Conservation (phyloP, 306 rosid genomes). For the Arachis stenosperma region DNA sequence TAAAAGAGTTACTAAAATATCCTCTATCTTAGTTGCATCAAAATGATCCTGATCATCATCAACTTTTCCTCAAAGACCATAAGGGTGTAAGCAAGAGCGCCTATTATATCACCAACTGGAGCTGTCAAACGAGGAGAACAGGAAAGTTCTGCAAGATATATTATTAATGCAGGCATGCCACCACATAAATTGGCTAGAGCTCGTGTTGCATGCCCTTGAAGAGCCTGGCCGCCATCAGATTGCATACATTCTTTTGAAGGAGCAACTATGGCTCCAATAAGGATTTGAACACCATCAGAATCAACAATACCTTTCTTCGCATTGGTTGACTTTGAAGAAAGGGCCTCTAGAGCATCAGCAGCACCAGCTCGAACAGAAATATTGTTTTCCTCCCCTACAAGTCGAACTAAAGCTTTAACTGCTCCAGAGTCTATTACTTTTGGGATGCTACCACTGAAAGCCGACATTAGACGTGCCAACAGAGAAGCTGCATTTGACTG, state of each 20-base stretch:
- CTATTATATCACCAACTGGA: constrained; percentile 90
- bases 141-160: constrained; percentile 92
- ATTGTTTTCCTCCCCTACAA: constrained; percentile 76
- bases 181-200: constrained; percentile 93
- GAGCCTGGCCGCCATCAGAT: constrained; percentile 71
- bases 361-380: constrained; percentile 96
- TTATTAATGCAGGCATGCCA: constrained; percentile 84
- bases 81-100: constrained; percentile 92
- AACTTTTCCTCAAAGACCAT: constrained; percentile 74
- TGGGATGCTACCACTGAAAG: constrained; percentile 91
- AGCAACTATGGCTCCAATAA: constrained; percentile 94
- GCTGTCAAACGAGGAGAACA: constrained; percentile 72
- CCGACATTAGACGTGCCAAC: constrained; percentile 88
- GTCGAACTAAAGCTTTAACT: constrained; percentile 79
- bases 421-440: constrained; percentile 95
- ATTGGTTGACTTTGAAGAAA: constrained; percentile 72
- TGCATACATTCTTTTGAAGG: constrained; percentile 97
- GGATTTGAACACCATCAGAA: constrained; percentile 77
- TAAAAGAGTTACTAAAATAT: constrained; percentile 74
- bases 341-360: constrained; percentile 95
- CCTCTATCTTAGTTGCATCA: constrained; percentile 73
- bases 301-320: constrained; percentile 81
- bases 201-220: constrained; percentile 81
- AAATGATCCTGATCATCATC: constrained; percentile 58
- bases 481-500: constrained; percentile 98